Percentiles rank a stretch among this genome's conserved stretches.
Conservation (phyloP, 2,329 filamentous ascomycete genomes). For the Cucurbitaria berberidis region DNA sequence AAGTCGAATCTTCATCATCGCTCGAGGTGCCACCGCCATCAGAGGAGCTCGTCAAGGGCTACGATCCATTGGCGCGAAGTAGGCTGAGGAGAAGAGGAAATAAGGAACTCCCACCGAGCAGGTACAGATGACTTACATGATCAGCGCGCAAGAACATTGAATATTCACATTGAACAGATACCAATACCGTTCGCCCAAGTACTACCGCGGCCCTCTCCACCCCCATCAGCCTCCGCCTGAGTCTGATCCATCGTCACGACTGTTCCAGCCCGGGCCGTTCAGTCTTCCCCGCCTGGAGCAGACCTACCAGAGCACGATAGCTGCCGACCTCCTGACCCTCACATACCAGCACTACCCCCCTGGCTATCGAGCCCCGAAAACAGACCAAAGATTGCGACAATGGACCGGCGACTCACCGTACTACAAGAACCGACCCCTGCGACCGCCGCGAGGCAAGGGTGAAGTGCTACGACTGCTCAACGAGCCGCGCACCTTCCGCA, state of each 20-base stretch:
- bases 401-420: conserved; percentile 95
- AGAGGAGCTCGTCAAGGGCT: conserved; percentile 53
- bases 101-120: conserved; percentile 58
- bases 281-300: conserved; percentile 84
- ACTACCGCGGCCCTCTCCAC: conserved; percentile 90
- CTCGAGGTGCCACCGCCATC: conserved; percentile 49
- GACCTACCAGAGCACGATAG: conserved; percentile 86
- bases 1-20: conserved; percentile 58
- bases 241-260: conserved; percentile 84
- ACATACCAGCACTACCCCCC: conserved; percentile 86
- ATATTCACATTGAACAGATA: conserved; percentile 65
- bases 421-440: conserved; percentile 85
- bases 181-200: conserved; percentile 92
- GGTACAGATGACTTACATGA: conserved; percentile 46
- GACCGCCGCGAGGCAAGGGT: conserved; percentile 81
- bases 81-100: conserved; percentile 51
- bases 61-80: conserved; percentile 57
- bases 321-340: conserved; percentile 85
- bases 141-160: background rate
- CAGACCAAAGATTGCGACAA: conserved; percentile 71
- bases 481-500: conserved; percentile 74
- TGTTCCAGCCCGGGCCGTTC: conserved; percentile 92
- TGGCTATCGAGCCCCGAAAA: conserved; percentile 67
- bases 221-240: conserved; percentile 87
- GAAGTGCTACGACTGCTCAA: conserved; percentile 71